phyloP scores from a whole-genome alignment of 208 protist genomes.

The Trypanosomatidae sp. region DNA sequence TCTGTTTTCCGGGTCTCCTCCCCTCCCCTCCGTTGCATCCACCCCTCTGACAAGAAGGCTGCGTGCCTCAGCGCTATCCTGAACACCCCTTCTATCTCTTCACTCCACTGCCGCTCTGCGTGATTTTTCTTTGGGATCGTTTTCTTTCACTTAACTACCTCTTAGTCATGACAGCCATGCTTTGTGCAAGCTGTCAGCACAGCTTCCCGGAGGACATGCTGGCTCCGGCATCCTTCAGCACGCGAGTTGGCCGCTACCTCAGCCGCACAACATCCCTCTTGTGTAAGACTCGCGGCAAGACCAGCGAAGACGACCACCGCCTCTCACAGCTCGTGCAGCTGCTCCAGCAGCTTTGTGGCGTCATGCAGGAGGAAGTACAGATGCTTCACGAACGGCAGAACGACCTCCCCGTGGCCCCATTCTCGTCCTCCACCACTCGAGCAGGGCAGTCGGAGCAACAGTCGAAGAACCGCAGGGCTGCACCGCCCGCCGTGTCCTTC shows the following conservation, averaged over 20 bases:
- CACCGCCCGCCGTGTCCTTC: not conserved
- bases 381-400: conserved; percentile 32
- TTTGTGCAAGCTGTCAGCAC: conserved; percentile 82
- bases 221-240: conserved; percentile 61
- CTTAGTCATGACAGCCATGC: conserved; percentile 43
- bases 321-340: conserved; percentile 38
- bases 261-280: conserved; percentile 44
- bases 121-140: conserved; percentile 1
- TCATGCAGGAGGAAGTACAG: conserved; percentile 72
- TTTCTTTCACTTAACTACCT: not conserved
- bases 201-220: conserved; percentile 62
- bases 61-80: not conserved
- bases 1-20: not conserved
- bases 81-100: not conserved
- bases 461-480: not conserved
- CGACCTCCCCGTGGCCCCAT: not conserved
- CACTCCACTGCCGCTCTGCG: not conserved
- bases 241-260: conserved; percentile 61
- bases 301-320: conserved; percentile 46
- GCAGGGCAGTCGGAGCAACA: not conserved
- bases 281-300: conserved; percentile 34
- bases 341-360: conserved; percentile 67
- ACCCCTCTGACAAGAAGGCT: not conserved
- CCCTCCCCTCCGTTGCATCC: not conserved
- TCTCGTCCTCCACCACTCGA: conserved; percentile 2